These are phyloP conservation scores for Elaeis oleifera DNA, from an alignment of 202 grass and related monocot species.

Conservation along the genomic window DNA sequence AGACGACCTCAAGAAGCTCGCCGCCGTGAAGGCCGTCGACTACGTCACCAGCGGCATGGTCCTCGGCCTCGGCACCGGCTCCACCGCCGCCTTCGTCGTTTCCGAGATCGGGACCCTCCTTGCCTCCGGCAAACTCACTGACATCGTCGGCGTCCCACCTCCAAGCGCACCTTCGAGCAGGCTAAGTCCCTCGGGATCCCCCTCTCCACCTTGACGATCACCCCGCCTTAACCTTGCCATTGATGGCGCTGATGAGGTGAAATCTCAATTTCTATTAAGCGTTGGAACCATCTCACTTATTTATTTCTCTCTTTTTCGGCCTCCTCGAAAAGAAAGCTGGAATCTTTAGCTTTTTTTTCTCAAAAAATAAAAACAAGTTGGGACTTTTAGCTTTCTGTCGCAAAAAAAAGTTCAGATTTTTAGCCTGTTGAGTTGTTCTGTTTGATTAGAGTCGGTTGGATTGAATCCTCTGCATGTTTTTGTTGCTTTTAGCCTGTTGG, in stretches of 20 bases:
- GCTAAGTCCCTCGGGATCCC: slow-evolving; percentile 73
- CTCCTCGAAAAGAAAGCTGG: no score
- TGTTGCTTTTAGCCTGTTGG: no score
- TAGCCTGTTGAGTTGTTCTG: no score
- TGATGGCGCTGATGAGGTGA: slow-evolving; percentile 92
- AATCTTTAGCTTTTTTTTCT: no score
- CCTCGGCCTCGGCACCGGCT: slow-evolving; percentile 84
- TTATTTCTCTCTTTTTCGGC: no score
- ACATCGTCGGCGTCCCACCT: slow-evolving; percentile 86
- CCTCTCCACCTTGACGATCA: slow-evolving; percentile 85
- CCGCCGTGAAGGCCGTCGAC: slow-evolving; percentile 78
- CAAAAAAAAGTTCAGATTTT: no score
- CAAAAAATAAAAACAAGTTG: no score
- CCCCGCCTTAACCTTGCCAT: slow-evolving; percentile 76
- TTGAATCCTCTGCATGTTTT: no score
- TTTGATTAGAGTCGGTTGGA: no score
- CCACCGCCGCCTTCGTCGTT: slow-evolving; percentile 90
- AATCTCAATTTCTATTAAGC: background rate
- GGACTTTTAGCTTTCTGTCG: no score
- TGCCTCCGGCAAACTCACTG: slow-evolving; percentile 51
- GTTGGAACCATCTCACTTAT: no score
- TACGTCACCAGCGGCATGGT: slow-evolving; percentile 87
- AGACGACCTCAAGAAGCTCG: slow-evolving; percentile 89
- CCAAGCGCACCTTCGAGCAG: slow-evolving; percentile 92
- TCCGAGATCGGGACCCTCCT: slow-evolving; percentile 82